Base-by-base conservation (phyloP, 106 monocot genomes). In the Platanthera zijinensis region DNA sequence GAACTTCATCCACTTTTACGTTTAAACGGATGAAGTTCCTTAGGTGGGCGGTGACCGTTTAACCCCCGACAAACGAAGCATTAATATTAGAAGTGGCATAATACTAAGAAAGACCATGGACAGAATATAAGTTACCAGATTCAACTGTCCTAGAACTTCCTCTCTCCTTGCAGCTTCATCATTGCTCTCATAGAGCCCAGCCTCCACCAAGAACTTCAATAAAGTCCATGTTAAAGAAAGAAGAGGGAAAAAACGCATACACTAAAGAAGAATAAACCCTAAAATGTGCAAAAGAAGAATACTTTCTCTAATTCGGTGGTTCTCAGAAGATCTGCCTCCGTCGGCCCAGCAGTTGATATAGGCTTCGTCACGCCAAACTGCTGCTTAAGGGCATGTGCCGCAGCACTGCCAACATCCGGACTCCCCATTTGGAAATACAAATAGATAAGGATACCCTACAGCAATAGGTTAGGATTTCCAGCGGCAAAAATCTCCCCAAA, bases 181-280 rank as follows among this genome's bases (percentile, higher is more conserved):
- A 67, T 75, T 70, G 80, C 86, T 91, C 81, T 93, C 96, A 74
- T 91, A 91, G 7, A 96, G 89, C 2, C 86, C 96, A 54, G 91
- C 84, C 46, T 87, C 87, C 32, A 82, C 83, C 81, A 96, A 89
- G 72, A 91, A 86, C 96, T 92, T 76, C 12, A 51, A 77, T 8
- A 9, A 68, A 74, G 15, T 46, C 47, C 9, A 77, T 11, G 75
- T 22, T 7, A 57, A 10, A 63, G 39, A 50, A 25, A 21, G 30
- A 70, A 71, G 48, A 72, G 74, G 48, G 30, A 22, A 21, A 3
- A 22, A 21, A 3, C 21, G 30, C 3, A 11, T 0, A 52, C 6
- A 13, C 18, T 51, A n/a, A 68, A 76, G 8, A 49, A 28, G 25
- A 25, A 17, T 28, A 69, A 68, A 21, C 14, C 11, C 21, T 50